A percentile compares a stretch with the other conserved stretches of the same genome.
These are phyloP conservation scores for Pseudogymnoascus sp. DNA, from an alignment of 2,329 filamentous ascomycete species.

Conservation along the genomic window DNA sequence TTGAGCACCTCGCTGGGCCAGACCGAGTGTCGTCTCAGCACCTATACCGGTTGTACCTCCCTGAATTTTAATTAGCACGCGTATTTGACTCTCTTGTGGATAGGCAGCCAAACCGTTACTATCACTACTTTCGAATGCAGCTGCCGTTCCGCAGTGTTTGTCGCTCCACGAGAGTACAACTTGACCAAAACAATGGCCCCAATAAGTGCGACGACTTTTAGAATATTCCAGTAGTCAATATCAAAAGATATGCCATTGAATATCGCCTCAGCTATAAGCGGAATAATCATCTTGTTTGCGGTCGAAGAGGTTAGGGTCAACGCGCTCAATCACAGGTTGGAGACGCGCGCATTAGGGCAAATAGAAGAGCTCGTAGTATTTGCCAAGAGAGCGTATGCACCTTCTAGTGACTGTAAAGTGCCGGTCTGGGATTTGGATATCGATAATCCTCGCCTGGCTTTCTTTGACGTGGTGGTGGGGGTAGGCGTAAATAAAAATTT, in stretches of 20 bases:
- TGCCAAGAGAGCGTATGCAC: not conserved
- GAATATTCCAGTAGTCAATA: conserved; percentile 38
- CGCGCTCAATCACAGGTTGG: not conserved
- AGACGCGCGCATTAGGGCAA: not conserved
- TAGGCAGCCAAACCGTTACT: conserved; percentile 58
- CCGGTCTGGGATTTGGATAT: not conserved
- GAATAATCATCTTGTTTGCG: conserved; percentile 25
- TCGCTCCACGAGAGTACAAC: conserved; percentile 67
- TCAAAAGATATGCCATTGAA: conserved; percentile 18
- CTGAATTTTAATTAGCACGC: conserved; percentile 33
- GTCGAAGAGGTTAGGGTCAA: not conserved
- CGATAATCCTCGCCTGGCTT: not conserved
- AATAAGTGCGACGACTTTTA: conserved; percentile 45
- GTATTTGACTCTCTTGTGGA: not conserved
- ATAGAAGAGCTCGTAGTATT: not conserved
- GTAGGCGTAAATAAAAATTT: conserved; percentile 17
- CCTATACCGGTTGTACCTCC: conserved; percentile 92
- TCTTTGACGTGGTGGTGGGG: not conserved
- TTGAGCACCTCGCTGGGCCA: conserved; percentile 80
- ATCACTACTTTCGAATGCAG: conserved; percentile 94
- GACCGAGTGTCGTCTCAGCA: conserved; percentile 62
- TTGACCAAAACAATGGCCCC: conserved; percentile 56
- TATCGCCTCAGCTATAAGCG: conserved; percentile 23
- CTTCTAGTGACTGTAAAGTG: not conserved
- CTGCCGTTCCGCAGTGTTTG: conserved; percentile 67